These are phyloP conservation scores for Penicillium frequentans DNA, from an alignment of 2,329 filamentous ascomycete species.

Conservation along the genomic window DNA sequence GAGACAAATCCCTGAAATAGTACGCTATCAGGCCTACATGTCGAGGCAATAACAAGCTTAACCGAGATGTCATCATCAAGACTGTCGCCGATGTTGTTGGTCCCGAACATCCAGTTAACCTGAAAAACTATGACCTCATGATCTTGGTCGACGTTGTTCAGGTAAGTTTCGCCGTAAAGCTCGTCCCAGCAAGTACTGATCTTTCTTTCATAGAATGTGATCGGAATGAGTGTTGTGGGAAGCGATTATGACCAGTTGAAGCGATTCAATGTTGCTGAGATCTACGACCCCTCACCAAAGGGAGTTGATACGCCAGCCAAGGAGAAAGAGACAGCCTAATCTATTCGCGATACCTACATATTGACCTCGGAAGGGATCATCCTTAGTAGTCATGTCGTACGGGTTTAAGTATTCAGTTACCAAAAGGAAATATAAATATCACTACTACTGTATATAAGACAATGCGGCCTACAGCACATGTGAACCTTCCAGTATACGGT, in stretches of 20 bases:
- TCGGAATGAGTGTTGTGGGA: slow-evolving; percentile 64
- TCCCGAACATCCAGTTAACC: slow-evolving; percentile 58
- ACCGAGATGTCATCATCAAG: slow-evolving; percentile 60
- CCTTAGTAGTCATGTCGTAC: no score
- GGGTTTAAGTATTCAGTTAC: no score
- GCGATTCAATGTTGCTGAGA: slow-evolving; percentile 63
- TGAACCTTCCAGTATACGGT: no score
- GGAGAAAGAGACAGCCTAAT: neutral
- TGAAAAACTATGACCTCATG: slow-evolving; percentile 60
- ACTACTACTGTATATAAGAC: no score
- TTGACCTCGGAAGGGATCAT: neutral
- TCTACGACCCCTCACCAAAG: slow-evolving; percentile 53
- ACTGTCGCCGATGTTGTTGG: slow-evolving; percentile 60
- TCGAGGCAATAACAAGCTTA: slow-evolving; percentile 59
- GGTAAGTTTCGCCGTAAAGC: slow-evolving; percentile 41
- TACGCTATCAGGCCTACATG: slow-evolving; percentile 64
- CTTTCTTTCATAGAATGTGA: slow-evolving; percentile 52
- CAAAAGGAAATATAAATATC: no score
- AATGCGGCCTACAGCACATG: no score
- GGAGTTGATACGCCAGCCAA: neutral
- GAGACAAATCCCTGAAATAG: slow-evolving; percentile 33
- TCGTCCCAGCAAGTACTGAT: slow-evolving; percentile 12
- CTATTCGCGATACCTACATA: neutral
- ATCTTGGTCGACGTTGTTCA: slow-evolving; percentile 64
- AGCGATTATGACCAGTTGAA: slow-evolving; percentile 62